Evolutionary conservation across 495 filamentous ascomycete species (phyloP).

Genomic region (Beverwykella pulmonaria): DNA sequence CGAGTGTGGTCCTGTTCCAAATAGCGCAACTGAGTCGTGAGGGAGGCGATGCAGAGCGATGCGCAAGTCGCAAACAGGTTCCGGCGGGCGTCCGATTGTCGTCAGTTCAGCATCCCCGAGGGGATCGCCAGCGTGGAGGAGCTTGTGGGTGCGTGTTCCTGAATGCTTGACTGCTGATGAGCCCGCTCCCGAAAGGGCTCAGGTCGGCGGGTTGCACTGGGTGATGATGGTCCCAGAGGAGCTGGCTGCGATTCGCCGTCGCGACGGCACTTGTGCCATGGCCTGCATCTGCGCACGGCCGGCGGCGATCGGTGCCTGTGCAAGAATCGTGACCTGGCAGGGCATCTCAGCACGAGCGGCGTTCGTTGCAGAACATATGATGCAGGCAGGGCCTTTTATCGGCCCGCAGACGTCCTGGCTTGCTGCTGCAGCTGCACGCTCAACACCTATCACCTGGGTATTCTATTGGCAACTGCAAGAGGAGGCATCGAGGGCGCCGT

Average conservation of each 20-base stretch:
- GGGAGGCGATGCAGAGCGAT: slow-evolving; percentile 4
- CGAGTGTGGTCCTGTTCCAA: not conserved
- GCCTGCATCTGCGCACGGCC: not conserved
- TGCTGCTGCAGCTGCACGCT: not conserved
- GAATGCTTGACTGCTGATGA: not conserved
- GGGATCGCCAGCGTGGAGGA: not conserved
- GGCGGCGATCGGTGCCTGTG: slow-evolving; percentile 4
- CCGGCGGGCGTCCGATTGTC: not conserved
- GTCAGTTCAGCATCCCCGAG: not conserved
- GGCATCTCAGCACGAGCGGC: slow-evolving; percentile 12
- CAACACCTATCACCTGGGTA: too few species aligned
- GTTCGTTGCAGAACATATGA: slow-evolving; percentile 13
- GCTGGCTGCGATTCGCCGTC: too few species aligned
- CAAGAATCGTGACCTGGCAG: slow-evolving; percentile 7
- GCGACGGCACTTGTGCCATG: not conserved
- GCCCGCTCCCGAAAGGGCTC: not conserved
- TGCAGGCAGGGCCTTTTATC: slow-evolving; percentile 1
- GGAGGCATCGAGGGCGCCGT: not conserved
- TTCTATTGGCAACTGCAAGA: too few species aligned
- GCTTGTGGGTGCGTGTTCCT: not conserved
- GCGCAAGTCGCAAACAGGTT: not conserved
- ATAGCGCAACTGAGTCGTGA: slow-evolving; percentile 4
- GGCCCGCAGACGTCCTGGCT: not conserved
- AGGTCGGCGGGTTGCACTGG: not conserved
- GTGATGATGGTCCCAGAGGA: not conserved